Percentiles rank a stretch among this genome's conserved stretches.
phyloP scores from a whole-genome alignment of 768 basidiomycete genomes.

The Suillus plorans region DNA sequence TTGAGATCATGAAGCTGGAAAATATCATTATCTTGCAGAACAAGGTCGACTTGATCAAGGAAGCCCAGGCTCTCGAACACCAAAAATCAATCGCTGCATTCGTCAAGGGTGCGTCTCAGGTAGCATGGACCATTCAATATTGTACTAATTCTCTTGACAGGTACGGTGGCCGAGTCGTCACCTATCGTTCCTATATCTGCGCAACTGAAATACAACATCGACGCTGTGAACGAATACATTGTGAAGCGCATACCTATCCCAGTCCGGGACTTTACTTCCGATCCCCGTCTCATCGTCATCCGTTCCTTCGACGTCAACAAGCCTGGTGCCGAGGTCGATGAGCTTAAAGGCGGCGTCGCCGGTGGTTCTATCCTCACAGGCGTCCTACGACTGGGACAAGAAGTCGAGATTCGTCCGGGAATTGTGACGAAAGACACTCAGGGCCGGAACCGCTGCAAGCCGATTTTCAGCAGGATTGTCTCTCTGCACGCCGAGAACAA shows the following conservation, averaged over 20 bases:
- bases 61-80: slow-evolving; percentile 91
- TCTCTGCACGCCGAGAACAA: slow-evolving; percentile 95
- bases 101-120: slow-evolving; percentile 70
- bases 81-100: slow-evolving; percentile 95
- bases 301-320: slow-evolving; percentile 99
- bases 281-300: slow-evolving; percentile 95
- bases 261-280: slow-evolving; percentile 86
- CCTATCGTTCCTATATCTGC: slow-evolving; percentile 99
- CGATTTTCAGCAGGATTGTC: slow-evolving; percentile 90
- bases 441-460: slow-evolving; percentile 88
- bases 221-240: slow-evolving; percentile 98
- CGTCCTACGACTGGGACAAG: slow-evolving; percentile 84
- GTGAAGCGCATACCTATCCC: slow-evolving; percentile 96
- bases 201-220: slow-evolving; percentile 98
- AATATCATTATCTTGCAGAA: slow-evolving; percentile 98
- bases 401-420: slow-evolving; percentile 96
- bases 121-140: not conserved
- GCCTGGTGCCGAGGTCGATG: slow-evolving; percentile 95
- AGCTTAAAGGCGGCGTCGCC: slow-evolving; percentile 97
- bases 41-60: slow-evolving; percentile 98
- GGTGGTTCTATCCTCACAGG: slow-evolving; percentile 96
- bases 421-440: slow-evolving; percentile 94
- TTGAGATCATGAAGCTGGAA: slow-evolving; percentile 99
- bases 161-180: slow-evolving; percentile 94
- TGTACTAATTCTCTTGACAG: slow-evolving; percentile 37